phyloP scores from a whole-genome alignment of 2,329 filamentous ascomycete genomes.

The Neocucurbitaria cava region DNA sequence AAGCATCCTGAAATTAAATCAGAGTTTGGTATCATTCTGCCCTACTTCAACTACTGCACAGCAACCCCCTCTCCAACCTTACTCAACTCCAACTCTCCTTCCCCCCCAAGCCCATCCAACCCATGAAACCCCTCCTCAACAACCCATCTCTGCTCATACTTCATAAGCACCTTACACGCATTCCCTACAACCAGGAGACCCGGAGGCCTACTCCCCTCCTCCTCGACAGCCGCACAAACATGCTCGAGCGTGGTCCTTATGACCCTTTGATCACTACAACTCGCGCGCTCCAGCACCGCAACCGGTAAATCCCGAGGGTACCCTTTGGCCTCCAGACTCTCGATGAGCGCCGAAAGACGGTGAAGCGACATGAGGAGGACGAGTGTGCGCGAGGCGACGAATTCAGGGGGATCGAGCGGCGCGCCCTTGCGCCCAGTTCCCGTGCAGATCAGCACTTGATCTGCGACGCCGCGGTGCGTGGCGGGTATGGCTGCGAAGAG shows the following conservation, averaged over 20 bases:
- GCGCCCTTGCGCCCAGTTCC: slow-evolving; percentile 92
- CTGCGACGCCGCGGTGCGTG: slow-evolving; percentile 87
- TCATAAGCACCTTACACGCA: slow-evolving; percentile 79
- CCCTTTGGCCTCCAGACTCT: slow-evolving; percentile 62
- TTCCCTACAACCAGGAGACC: slow-evolving; percentile 85
- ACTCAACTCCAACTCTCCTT: slow-evolving; percentile 31
- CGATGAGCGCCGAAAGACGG: slow-evolving; percentile 75
- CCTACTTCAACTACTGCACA: not conserved
- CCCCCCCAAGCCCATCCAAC: slow-evolving; percentile 59
- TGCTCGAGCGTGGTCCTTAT: slow-evolving; percentile 84
- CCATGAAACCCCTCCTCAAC: slow-evolving; percentile 88
- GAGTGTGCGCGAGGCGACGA: slow-evolving; percentile 77
- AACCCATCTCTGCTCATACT: slow-evolving; percentile 71
- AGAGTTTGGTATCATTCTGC: no score
- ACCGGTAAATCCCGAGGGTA: slow-evolving; percentile 86
- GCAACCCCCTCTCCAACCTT: slow-evolving; percentile 20
- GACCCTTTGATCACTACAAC: slow-evolving; percentile 91
- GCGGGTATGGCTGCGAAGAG: slow-evolving; percentile 87
- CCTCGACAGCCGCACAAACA: slow-evolving; percentile 83
- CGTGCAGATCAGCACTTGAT: slow-evolving; percentile 95
- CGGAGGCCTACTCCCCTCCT: slow-evolving; percentile 87
- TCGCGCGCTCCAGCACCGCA: slow-evolving; percentile 91
- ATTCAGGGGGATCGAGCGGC: slow-evolving; percentile 81
- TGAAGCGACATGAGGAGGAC: slow-evolving; percentile 97
- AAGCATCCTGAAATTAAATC: no score